Evolutionary conservation across 2,329 filamentous ascomycete genomes (phyloP), one percentile per base, ranked within the genome.

Genomic region (Myriosclerotinia curreyana): DNA sequence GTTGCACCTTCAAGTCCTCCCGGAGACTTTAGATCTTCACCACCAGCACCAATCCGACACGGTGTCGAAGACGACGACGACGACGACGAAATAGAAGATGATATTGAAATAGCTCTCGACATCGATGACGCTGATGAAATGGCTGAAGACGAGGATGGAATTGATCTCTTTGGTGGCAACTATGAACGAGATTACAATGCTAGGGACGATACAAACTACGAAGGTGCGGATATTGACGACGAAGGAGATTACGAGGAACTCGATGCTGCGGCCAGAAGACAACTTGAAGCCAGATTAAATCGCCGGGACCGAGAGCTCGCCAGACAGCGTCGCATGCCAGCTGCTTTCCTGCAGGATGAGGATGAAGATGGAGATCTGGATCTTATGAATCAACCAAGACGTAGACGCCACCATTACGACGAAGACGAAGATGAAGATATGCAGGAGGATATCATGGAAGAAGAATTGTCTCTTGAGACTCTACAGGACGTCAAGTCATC

Each of bases 361-460:
- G 92, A 94, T 66, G 92, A 95, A 4, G 92, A 95, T 69, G 89
- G 86, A 58, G 86, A 95, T 64, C 82, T 93, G 67, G 93, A 98
- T 74, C 82, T 98, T 28, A 92, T 92, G 28, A 86, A 88, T 34
- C 92, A 96, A 76, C 92, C 91, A 28, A 87, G 93, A 62, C 87
- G 94, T 69, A 87, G 91, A 60, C 87, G 95, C 70, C 91, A 95
- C 77, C 86, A 90, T 71, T 99, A 98, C 74, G 95, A 99, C 69
- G 96, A 99, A 77, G 92, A 96, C 49, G 87, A 89, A 15, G 93
- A 97, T 69, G 93, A 96, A 69, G 89, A 93, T 67, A 92, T 96
- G 86, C 91, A 88, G 65, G 91, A 89, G 55, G 92, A 97, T 73
- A 92, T 96, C 68, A 94, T 98, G 90, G 91, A 96, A 68, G 94